Percentiles rank a stretch among this genome's conserved stretches.
Evolutionary conservation across 2,329 filamentous ascomycete species (phyloP).

Genomic region (Penicillium sp.): DNA sequence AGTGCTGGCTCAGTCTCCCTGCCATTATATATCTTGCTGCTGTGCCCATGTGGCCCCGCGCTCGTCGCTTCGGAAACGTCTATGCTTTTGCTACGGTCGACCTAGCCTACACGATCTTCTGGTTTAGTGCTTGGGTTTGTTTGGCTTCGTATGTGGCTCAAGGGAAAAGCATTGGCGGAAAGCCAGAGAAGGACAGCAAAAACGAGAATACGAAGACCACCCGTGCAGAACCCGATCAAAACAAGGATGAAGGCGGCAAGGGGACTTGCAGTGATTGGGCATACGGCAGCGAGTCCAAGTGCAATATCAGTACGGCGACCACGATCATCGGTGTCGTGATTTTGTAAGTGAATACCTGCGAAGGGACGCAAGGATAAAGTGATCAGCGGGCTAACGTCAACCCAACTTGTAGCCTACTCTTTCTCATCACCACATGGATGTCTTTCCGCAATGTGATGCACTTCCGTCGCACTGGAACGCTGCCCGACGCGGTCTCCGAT

Average conservation of each 20-base stretch:
- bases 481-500: conserved; percentile 44
- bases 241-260: conserved; percentile 30
- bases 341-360: conserved; percentile 42
- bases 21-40: conserved; percentile 55
- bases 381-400: not conserved
- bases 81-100: conserved; percentile 56
- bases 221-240: no score
- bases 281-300: conserved; percentile 52
- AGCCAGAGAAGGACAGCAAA: conserved; percentile 24
- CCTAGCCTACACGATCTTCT: conserved; percentile 50
- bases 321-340: conserved; percentile 54
- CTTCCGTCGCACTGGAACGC: conserved; percentile 52
- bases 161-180: conserved; percentile 50
- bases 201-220: conserved; percentile 16
- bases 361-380: no score
- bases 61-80: conserved; percentile 53
- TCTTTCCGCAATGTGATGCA: conserved; percentile 52
- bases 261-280: conserved; percentile 38
- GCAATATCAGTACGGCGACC: conserved; percentile 51
- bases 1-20: conserved; percentile 57
- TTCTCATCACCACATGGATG: conserved; percentile 48
- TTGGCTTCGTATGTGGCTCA: conserved; percentile 52
- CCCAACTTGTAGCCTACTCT: conserved; percentile 44
- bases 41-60: conserved; percentile 56
- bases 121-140: conserved; percentile 55